Evolutionary conservation across 2,329 filamentous ascomycete genomes (phyloP).

Genomic region (Xylariomycetidae sp.): DNA sequence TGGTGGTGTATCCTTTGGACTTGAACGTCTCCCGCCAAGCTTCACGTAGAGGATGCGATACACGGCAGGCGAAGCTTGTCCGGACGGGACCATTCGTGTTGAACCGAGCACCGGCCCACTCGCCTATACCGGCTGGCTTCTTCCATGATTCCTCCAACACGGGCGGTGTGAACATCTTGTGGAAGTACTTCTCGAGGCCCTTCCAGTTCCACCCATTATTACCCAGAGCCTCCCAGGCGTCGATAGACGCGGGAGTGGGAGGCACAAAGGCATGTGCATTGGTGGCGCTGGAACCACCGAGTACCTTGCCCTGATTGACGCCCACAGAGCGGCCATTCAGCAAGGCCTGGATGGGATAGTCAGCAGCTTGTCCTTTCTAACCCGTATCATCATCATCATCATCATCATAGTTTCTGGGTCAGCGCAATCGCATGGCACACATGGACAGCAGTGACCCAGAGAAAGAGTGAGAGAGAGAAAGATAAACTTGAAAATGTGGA

Average conservation of each 20-base stretch:
- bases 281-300: conserved; percentile 7
- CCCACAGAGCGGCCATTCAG: conserved; percentile 2
- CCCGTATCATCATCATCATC: no score
- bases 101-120: not conserved
- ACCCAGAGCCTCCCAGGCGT: conserved; percentile 6
- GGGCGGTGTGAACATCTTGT: not conserved
- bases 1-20: not conserved
- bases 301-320: conserved; percentile 4
- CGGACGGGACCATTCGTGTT: not conserved
- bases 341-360: no score
- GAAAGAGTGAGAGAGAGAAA: no score
- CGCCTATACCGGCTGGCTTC: not conserved
- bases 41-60: not conserved
- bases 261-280: conserved; percentile 5
- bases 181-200: not conserved
- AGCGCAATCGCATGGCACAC: no score
- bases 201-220: conserved; percentile 7
- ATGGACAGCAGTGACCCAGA: no score
- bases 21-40: conserved; percentile 2
- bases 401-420: no score
- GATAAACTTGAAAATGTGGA: no score
- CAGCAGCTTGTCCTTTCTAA: no score
- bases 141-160: not conserved
- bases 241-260: conserved; percentile 1
- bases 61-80: not conserved